Percentiles rank a stretch among this genome's conserved stretches.
These are phyloP conservation scores for Exophiala sideris DNA, from an alignment of 2,329 filamentous ascomycete genomes.

Conservation along the genomic window DNA sequence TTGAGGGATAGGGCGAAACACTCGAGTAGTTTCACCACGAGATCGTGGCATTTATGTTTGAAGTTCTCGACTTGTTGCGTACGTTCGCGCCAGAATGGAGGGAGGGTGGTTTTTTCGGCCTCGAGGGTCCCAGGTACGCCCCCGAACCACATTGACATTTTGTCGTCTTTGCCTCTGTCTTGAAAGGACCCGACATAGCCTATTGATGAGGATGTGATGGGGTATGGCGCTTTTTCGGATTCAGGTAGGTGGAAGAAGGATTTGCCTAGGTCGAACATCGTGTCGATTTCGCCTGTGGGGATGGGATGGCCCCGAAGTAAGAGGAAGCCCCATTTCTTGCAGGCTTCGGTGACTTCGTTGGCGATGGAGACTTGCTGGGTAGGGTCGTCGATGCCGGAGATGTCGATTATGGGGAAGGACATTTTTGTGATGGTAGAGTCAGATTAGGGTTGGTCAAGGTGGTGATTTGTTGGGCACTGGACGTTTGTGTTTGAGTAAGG, in stretches of 20 bases:
- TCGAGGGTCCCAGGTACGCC: slow-evolving; percentile 21
- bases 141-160: slow-evolving; percentile 28
- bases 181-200: slow-evolving; percentile 24
- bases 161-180: slow-evolving; percentile 27
- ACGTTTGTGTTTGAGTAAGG: no score
- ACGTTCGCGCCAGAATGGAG: slow-evolving; percentile 26
- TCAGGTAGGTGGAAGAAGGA: slow-evolving; percentile 65
- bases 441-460: no score
- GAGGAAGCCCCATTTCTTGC: slow-evolving; percentile 82
- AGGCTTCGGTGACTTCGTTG: slow-evolving; percentile 70
- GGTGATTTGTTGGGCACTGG: no score
- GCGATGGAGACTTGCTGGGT: slow-evolving; percentile 56
- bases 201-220: slow-evolving; percentile 23
- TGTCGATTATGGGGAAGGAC: slow-evolving; percentile 11
- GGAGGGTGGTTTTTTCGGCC: slow-evolving; percentile 13
- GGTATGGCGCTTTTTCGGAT: slow-evolving; percentile 52
- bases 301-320: slow-evolving; percentile 63
- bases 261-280: slow-evolving; percentile 65
- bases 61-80: slow-evolving; percentile 24
- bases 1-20: slow-evolving; percentile 76
- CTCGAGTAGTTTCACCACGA: slow-evolving; percentile 25
- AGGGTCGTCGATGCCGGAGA: slow-evolving; percentile 8
- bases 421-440: neutral
- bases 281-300: slow-evolving; percentile 52
- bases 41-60: slow-evolving; percentile 25